These are phyloP conservation scores for Dittrichia graveolens DNA, from an alignment of 129 eudicot species.

Conservation along the genomic window DNA sequence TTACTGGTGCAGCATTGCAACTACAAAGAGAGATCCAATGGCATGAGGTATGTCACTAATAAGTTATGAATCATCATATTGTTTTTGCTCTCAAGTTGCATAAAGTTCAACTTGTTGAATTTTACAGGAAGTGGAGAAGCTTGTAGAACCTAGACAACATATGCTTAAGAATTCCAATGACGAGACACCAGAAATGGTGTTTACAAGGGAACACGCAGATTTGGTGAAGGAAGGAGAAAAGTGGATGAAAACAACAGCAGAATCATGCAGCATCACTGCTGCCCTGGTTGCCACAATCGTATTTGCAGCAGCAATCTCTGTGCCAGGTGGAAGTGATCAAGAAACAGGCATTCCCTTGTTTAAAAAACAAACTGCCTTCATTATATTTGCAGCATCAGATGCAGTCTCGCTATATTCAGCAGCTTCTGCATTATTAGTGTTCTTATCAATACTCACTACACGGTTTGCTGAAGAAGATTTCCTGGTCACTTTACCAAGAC, in stretches of 20 bases:
- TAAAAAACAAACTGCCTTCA: slow-evolving; percentile 4
- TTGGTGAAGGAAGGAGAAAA: slow-evolving; percentile 36
- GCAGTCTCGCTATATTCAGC: slow-evolving; percentile 36
- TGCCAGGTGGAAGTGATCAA: slow-evolving; percentile 33
- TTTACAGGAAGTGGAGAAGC: slow-evolving; percentile 30
- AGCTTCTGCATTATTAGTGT: slow-evolving; percentile 22
- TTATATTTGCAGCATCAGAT: slow-evolving; percentile 28
- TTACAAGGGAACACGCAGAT: slow-evolving; percentile 19
- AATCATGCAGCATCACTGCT: slow-evolving; percentile 39
- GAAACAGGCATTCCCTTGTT: slow-evolving; percentile 20
- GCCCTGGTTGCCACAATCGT: slow-evolving; percentile 37
- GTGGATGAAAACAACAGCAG: slow-evolving; percentile 37
- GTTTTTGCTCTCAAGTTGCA: background rate
- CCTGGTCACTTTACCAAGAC: slow-evolving; percentile 6
- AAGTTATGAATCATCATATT: background rate
- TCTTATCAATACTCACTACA: slow-evolving; percentile 32
- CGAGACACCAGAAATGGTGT: slow-evolving; percentile 34
- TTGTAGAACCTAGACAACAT: slow-evolving; percentile 13
- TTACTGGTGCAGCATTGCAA: slow-evolving; percentile 34
- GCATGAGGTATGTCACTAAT: slow-evolving; percentile 17
- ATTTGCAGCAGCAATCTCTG: slow-evolving; percentile 41
- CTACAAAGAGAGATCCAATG: slow-evolving; percentile 36
- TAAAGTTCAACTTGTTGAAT: background rate
- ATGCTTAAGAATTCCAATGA: background rate
- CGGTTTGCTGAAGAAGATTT: slow-evolving; percentile 26